A percentile compares a stretch with the other conserved stretches of the same genome.
Conservation (phyloP, 352 stramenopile species). For the Elongisporangium undulatum region DNA sequence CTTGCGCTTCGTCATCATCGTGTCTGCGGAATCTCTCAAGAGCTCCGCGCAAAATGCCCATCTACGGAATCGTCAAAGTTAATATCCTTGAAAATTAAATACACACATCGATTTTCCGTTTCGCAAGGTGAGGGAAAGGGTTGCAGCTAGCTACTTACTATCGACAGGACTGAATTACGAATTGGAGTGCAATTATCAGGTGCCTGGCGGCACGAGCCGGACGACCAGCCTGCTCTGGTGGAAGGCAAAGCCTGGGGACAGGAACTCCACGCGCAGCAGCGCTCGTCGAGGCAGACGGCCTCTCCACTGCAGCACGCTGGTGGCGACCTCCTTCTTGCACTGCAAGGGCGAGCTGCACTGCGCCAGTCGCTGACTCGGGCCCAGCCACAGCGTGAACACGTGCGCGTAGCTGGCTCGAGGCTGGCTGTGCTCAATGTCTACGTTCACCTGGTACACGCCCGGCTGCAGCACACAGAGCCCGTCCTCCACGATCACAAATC, state of each 20-base stretch:
- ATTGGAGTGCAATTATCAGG: not conserved
- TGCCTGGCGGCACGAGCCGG: slow-evolving; percentile 11
- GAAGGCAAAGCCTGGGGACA: slow-evolving; percentile 34
- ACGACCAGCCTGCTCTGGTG: slow-evolving; percentile 36
- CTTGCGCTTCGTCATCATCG: not conserved
- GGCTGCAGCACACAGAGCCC: slow-evolving; percentile 22
- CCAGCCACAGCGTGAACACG: slow-evolving; percentile 31
- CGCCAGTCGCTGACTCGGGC: slow-evolving; percentile 24
- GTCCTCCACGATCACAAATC: slow-evolving; percentile 29
- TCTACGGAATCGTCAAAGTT: not conserved
- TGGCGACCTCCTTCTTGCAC: slow-evolving; percentile 34
- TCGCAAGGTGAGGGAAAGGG: not conserved
- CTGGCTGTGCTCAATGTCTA: slow-evolving; percentile 38
- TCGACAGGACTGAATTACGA: not conserved
- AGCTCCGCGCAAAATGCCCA: not conserved
- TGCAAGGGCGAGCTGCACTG: slow-evolving; percentile 31
- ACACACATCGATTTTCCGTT: not conserved
- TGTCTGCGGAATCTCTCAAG: not conserved
- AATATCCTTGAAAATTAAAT: not conserved
- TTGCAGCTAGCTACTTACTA: not conserved
- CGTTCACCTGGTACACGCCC: slow-evolving; percentile 37
- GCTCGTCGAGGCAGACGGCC: slow-evolving; percentile 22
- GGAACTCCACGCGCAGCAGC: slow-evolving; percentile 35
- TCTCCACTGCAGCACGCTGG: slow-evolving; percentile 31
- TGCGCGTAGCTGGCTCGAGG: slow-evolving; percentile 28